These are phyloP conservation scores for Perilla frutescens DNA, from an alignment of 257 asterid genomes.

Conservation along the genomic window DNA sequence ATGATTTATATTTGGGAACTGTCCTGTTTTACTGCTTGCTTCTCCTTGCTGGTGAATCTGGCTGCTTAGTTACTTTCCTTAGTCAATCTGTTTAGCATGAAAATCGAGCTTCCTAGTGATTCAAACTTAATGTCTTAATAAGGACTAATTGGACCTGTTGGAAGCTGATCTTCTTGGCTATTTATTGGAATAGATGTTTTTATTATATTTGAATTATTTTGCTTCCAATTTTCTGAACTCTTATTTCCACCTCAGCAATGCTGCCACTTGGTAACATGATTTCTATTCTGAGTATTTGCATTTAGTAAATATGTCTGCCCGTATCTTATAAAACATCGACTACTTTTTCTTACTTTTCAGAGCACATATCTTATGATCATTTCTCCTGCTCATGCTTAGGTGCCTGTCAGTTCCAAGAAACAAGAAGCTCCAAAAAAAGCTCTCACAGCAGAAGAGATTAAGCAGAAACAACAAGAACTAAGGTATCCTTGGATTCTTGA, in stretches of 20 bases:
- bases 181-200: background rate
- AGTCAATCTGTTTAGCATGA: background rate
- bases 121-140: background rate
- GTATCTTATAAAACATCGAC: background rate
- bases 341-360: conserved; percentile 26
- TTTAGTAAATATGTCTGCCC: background rate
- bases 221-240: conserved; percentile 19
- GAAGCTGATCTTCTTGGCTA: background rate
- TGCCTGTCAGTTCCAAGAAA: conserved; percentile 61
- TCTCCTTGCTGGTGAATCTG: conserved; percentile 10
- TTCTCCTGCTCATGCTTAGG: conserved; percentile 50
- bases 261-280: conserved; percentile 3
- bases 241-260: conserved; percentile 7
- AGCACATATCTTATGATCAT: conserved; percentile 6
- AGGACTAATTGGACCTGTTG: conserved; percentile 1
- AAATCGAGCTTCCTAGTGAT: background rate
- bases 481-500: conserved; percentile 47
- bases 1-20: background rate
- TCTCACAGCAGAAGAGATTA: conserved; percentile 86
- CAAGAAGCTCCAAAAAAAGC: conserved; percentile 68
- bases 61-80: conserved; percentile 1
- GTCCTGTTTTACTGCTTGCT: background rate
- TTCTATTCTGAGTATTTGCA: background rate
- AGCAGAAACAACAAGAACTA: conserved; percentile 72
- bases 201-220: conserved; percentile 3